Base-by-base conservation (phyloP, 179 eudicot species). In the Patellifolia procumbens region DNA sequence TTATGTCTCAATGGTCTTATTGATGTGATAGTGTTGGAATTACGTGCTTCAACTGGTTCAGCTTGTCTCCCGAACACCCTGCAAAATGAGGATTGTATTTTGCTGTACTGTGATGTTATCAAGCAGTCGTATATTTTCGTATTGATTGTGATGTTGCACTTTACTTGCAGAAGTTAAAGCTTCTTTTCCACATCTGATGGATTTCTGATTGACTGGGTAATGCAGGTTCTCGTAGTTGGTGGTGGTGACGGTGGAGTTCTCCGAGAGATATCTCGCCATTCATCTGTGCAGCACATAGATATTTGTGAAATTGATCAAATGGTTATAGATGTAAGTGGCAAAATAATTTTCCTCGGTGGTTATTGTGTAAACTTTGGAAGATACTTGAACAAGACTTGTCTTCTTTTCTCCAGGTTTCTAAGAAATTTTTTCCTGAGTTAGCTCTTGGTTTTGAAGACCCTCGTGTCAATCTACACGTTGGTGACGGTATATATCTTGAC, bases 171-270 rank as follows among this genome's bases (percentile, higher is more conserved):
- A 72, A 35, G 32, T 37, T 19, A 60, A 42, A 31, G 22, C 16
- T 59, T 76, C 2, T 11, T 15, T 53, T 71, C 8, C 37, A 35
- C 22, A 51, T 64, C 39, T 20, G 34, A 55, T 39, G 13, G 13
- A 16, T 26, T 56, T 72, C 64, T 39, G 60, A 19, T 51, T 51
- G 71, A 53, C 35, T 34, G 39, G 32, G 45, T 73, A 56, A 61
- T 85, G 89, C 88, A 95, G 99, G 97, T 95, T 79, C 87, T 95
- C 75, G 98, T 95, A 48, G 98, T 95, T 19, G 99, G 99, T 63
- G 99, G 99, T 74, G 99, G 99, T 80, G 99, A 95, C 82, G 99
- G 99, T 74, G 99, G 99, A 60, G 99, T 95, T 80, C 96, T 95
- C 72, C 87, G 99, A 77, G 99, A 95, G 85, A 88, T 95, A 76